Percentiles rank a stretch among this genome's conserved stretches.
These are phyloP conservation scores for Cornus controversa DNA, from an alignment of 148 eudicot genomes.

Conservation along the genomic window DNA sequence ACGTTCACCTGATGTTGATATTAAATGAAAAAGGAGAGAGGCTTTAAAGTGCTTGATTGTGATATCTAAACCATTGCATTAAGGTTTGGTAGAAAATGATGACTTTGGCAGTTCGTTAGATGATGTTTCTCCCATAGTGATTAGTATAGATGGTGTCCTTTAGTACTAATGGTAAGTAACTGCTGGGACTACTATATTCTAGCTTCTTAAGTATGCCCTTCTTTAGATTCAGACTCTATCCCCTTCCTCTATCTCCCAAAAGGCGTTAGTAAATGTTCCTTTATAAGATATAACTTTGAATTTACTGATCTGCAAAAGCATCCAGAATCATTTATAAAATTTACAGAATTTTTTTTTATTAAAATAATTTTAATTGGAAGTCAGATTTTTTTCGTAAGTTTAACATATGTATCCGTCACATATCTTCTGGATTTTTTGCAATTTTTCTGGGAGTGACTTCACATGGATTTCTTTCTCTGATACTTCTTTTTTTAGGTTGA, in stretches of 20 bases:
- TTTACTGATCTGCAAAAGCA: not conserved
- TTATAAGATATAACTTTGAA: not conserved
- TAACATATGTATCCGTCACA: not conserved
- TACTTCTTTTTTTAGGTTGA: constrained; percentile 35
- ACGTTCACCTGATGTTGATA: not conserved
- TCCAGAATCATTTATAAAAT: not conserved
- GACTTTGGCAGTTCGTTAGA: no score
- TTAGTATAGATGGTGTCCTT: no score
- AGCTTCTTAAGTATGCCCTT: no score
- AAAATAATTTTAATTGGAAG: not conserved
- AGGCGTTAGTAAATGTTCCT: not conserved
- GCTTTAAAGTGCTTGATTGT: not conserved
- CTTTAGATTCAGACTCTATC: not conserved
- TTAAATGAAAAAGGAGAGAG: no score
- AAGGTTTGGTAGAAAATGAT: no score
- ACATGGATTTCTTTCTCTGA: not conserved
- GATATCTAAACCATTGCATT: no score
- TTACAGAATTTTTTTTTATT: not conserved
- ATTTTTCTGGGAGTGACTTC: not conserved
- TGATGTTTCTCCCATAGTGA: no score
- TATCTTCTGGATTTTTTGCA: not conserved
- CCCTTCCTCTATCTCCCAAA: not conserved
- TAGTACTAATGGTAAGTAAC: no score
- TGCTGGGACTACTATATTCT: no score
- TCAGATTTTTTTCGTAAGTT: not conserved